These are phyloP conservation scores for Paradendryphiella salina DNA, from an alignment of 2,329 filamentous ascomycete species.

Conservation along the genomic window DNA sequence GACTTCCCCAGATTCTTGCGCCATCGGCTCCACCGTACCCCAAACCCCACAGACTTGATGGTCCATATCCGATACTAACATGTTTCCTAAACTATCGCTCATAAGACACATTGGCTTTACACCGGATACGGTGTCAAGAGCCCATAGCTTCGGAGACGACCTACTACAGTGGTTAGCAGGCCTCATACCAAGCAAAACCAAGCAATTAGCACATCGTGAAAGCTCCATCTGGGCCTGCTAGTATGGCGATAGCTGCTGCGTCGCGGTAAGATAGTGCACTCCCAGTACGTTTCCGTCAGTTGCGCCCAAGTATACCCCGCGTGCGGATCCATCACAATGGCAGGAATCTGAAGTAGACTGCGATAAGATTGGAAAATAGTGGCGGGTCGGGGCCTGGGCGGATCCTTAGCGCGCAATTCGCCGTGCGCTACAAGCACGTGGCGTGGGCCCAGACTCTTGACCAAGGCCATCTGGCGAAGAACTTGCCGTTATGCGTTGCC, in stretches of 20 bases:
- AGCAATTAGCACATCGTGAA: neutral
- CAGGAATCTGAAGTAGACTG: conserved; percentile 3
- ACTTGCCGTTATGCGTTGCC: conserved; percentile 8
- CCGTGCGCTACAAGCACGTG: conserved; percentile 11
- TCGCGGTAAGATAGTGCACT: neutral
- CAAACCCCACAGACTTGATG: conserved; percentile 10
- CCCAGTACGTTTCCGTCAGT: conserved; percentile 1
- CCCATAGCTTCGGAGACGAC: conserved; percentile 11
- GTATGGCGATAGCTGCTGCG: conserved; percentile 11
- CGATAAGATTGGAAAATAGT: neutral
- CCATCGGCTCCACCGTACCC: conserved; percentile 17
- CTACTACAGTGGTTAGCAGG: conserved; percentile 3
- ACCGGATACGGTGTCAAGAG: neutral
- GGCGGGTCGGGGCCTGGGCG: conserved; percentile 7
- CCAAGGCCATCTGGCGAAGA: neutral
- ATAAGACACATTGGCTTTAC: neutral
- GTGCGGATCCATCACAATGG: neutral
- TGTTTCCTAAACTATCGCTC: neutral
- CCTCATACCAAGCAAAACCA: neutral
- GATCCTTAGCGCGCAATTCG: conserved; percentile 7
- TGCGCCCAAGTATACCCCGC: conserved; percentile 10
- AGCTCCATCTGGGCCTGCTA: conserved; percentile 4
- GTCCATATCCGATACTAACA: conserved; percentile 3
- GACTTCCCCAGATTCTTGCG: conserved; percentile 16
- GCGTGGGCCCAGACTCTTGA: conserved; percentile 16